Percentiles rank a stretch among this genome's conserved stretches.
phyloP scores from a whole-genome alignment of 129 eudicot genomes.

The Ambrosia artemisiifolia region DNA sequence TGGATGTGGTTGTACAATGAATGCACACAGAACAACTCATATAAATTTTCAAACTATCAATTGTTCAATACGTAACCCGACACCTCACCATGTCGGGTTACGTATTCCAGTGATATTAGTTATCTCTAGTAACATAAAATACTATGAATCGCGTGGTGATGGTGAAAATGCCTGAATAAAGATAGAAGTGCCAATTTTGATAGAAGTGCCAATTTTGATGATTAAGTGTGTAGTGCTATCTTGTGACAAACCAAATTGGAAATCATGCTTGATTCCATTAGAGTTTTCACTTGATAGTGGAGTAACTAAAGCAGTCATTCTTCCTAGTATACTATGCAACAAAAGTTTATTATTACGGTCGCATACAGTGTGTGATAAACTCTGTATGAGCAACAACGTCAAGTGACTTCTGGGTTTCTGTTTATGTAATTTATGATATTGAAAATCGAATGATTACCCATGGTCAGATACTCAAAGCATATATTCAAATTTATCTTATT shows the following conservation, averaged over 20 bases:
- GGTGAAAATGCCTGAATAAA: background rate
- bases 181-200: background rate
- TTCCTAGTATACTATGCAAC: background rate
- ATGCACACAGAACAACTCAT: no score
- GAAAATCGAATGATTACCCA: no score
- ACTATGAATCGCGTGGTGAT: background rate
- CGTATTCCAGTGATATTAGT: background rate
- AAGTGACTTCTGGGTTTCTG: no score
- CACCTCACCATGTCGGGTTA: background rate
- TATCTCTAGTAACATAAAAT: background rate
- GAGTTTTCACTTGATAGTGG: background rate
- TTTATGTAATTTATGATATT: no score
- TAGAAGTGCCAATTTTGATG: background rate
- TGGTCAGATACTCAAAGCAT: no score
- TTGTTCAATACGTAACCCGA: background rate
- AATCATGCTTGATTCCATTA: conserved; percentile 2
- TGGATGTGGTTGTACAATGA: no score
- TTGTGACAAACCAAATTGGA: conserved; percentile 4
- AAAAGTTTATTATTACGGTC: background rate
- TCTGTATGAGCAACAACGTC: no score
- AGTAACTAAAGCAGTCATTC: background rate
- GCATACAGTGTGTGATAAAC: no score
- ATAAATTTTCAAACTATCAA: background rate
- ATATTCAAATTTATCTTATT: no score
- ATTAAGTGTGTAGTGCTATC: background rate